These are phyloP conservation scores for Orychophragmus violaceus DNA, from an alignment of 345 rosid genomes.

Conservation along the genomic window DNA sequence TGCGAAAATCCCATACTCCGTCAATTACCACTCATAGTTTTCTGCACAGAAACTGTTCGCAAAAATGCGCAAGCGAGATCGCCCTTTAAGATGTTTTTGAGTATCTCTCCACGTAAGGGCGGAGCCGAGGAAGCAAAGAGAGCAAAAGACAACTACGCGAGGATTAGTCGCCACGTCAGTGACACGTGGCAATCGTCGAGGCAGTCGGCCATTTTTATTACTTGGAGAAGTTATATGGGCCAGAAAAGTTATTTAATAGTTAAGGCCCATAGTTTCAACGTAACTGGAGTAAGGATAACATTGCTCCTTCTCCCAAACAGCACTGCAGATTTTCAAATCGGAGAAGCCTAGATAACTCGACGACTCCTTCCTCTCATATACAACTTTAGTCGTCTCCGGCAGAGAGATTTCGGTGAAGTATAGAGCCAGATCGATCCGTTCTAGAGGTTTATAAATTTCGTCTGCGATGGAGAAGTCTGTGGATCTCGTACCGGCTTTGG, in stretches of 20 bases:
- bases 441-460: not conserved
- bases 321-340: not conserved
- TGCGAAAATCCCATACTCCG: constrained; percentile 6
- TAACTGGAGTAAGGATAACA: not conserved
- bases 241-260: not conserved
- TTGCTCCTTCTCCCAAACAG: constrained; percentile 5
- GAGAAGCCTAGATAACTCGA: constrained; percentile 14
- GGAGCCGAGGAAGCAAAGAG: not conserved
- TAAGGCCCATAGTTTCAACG: not conserved
- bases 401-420: not conserved
- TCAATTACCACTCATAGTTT: not conserved
- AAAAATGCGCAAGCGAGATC: constrained; percentile 39
- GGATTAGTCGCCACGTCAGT: constrained; percentile 15
- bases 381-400: constrained; percentile 23
- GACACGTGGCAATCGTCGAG: not conserved
- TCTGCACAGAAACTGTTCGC: constrained; percentile 35
- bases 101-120: constrained; percentile 21
- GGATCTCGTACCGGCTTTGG: constrained; percentile 54
- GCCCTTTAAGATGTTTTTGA: not conserved
- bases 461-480: constrained; percentile 35
- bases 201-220: constrained; percentile 4
- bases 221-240: not conserved
- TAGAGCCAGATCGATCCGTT: not conserved
- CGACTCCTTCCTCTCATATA: constrained; percentile 12
- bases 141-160: not conserved